phyloP scores from a whole-genome alignment of 2,329 filamentous ascomycete genomes.

The Plectosphaerella cucumerina region DNA sequence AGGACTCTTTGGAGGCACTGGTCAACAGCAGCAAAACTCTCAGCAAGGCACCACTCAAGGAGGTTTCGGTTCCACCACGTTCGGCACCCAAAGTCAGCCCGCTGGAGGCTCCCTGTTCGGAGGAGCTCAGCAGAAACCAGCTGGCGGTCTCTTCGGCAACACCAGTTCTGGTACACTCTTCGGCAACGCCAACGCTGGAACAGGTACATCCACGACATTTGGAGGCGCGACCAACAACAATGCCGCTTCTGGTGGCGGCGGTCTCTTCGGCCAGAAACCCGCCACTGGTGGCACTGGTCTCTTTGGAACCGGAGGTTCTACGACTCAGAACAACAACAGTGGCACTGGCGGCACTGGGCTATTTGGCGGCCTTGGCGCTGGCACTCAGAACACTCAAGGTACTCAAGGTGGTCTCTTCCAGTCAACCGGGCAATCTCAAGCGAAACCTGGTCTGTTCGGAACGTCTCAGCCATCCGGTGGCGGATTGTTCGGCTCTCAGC shows the following conservation, averaged over 20 bases:
- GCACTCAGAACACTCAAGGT: constrained; percentile 30
- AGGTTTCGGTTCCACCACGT: constrained; percentile 18
- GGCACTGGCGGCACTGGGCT: constrained; percentile 35
- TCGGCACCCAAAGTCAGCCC: constrained; percentile 18
- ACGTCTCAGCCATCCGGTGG: constrained; percentile 35
- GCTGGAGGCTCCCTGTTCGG: constrained; percentile 22
- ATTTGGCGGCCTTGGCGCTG: constrained; percentile 41
- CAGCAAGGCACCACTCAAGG: constrained; percentile 11
- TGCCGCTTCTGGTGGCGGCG: constrained; percentile 30
- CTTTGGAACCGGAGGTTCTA: constrained; percentile 39
- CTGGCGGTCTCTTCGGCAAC: constrained; percentile 14
- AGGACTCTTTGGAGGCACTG: constrained; percentile 30
- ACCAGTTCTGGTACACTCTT: constrained; percentile 33
- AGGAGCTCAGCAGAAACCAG: constrained; percentile 11
- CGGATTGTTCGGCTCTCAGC: constrained; percentile 51
- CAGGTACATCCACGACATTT: background rate
- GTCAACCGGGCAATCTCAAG: constrained; percentile 43
- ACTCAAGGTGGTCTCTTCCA: constrained; percentile 44
- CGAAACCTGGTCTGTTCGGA: constrained; percentile 55
- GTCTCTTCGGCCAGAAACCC: constrained; percentile 38
- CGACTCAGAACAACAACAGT: constrained; percentile 23
- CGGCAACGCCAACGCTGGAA: constrained; percentile 23
- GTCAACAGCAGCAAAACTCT: constrained; percentile 14
- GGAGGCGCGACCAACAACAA: constrained; percentile 20
- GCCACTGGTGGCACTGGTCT: constrained; percentile 38